These are phyloP conservation scores for Fusarium sp. DNA, from an alignment of 2,329 filamentous ascomycete genomes.

Conservation along the genomic window DNA sequence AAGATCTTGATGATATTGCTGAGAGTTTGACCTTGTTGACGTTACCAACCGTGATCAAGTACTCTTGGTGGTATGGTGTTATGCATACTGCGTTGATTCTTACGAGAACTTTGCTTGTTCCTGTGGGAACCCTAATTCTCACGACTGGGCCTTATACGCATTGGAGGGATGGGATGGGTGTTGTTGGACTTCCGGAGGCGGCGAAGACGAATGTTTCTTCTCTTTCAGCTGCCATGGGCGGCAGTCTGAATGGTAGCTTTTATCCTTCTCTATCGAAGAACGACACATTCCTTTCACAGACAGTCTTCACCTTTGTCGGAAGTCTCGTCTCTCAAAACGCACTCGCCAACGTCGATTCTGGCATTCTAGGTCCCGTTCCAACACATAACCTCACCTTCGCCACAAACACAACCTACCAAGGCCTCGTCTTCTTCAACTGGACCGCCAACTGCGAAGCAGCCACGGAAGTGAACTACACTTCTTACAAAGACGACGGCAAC, in stretches of 20 bases:
- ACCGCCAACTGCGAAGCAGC: conserved; percentile 35
- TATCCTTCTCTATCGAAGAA: conserved; percentile 26
- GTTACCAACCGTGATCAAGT: conserved; percentile 25
- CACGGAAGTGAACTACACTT: conserved; percentile 32
- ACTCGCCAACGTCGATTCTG: conserved; percentile 36
- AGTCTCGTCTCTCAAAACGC: conserved; percentile 38
- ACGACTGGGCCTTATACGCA: conserved; percentile 34
- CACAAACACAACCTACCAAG: conserved; percentile 35
- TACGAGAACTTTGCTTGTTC: conserved; percentile 29
- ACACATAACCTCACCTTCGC: conserved; percentile 37
- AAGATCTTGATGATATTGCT: conserved; percentile 34
- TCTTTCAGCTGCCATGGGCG: conserved; percentile 30
- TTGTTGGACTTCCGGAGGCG: conserved; percentile 33
- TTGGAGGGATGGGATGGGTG: conserved; percentile 14
- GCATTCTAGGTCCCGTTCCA: conserved; percentile 30
- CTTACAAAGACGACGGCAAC: conserved; percentile 11
- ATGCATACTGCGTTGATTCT: conserved; percentile 36
- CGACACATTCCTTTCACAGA: conserved; percentile 30
- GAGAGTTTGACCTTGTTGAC: conserved; percentile 35
- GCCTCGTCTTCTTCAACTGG: conserved; percentile 38
- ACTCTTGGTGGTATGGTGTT: conserved; percentile 42
- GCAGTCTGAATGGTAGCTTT: neutral
- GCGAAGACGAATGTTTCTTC: conserved; percentile 18
- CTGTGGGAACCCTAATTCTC: conserved; percentile 33
- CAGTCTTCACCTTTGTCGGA: conserved; percentile 38